phyloP scores from a whole-genome alignment of 2,329 filamentous ascomycete genomes.

The Ilyonectria robusta region DNA sequence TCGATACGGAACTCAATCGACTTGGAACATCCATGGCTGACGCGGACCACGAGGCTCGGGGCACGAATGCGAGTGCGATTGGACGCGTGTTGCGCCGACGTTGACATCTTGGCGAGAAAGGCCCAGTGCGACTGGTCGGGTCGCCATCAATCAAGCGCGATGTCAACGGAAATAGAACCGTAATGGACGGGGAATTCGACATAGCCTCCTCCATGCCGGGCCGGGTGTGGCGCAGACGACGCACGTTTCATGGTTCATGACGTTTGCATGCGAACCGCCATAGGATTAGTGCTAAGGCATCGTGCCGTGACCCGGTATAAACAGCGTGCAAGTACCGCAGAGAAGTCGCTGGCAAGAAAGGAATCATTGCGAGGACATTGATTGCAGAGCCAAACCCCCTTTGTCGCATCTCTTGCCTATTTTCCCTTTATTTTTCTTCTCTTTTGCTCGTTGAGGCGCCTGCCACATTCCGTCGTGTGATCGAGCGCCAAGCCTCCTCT shows the following conservation, averaged over 20 bases:
- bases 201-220: conserved; percentile 38
- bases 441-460: background rate
- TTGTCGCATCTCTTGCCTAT: background rate
- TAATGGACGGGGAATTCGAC: conserved; percentile 31
- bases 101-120: conserved; percentile 5
- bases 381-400: background rate
- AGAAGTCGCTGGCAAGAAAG: background rate
- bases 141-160: conserved; percentile 8
- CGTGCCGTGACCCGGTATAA: background rate
- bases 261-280: conserved; percentile 32
- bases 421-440: conserved; percentile 4
- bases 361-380: background rate
- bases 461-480: conserved; percentile 19
- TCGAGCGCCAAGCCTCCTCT: conserved; percentile 18
- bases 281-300: conserved; percentile 11
- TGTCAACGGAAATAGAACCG: conserved; percentile 32
- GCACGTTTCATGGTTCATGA: conserved; percentile 36
- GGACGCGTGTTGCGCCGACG: conserved; percentile 35
- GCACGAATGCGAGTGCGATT: conserved; percentile 19
- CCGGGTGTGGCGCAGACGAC: conserved; percentile 37
- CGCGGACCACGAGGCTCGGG: conserved; percentile 36
- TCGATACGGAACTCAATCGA: background rate
- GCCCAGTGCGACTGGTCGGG: conserved; percentile 22
- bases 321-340: background rate
- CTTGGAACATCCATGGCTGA: conserved; percentile 25